A percentile compares a stretch with the other conserved stretches of the same genome.
Conservation (phyloP, 139 green algal species). For the Pleodorina starrii region DNA sequence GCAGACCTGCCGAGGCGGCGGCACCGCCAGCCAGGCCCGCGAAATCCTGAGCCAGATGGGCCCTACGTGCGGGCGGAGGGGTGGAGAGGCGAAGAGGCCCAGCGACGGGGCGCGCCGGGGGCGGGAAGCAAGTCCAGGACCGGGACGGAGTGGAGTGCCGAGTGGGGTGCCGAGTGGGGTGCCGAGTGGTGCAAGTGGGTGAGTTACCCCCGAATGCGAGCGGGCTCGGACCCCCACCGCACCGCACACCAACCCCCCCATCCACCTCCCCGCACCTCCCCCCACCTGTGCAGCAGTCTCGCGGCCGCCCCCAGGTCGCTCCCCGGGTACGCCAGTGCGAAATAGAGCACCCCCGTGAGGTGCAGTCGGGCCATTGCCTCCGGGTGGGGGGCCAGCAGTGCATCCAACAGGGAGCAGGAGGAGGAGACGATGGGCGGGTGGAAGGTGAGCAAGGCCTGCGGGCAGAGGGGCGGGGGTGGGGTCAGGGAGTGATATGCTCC, state of each 20-base stretch:
- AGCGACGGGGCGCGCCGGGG: no score
- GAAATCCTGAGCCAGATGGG: constrained; percentile 42
- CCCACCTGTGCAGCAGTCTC: constrained; percentile 73
- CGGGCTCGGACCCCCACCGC: no score
- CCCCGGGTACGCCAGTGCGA: constrained; percentile 89
- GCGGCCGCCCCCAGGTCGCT: constrained; percentile 85
- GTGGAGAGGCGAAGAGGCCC: no score
- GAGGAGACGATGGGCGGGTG: constrained; percentile 86
- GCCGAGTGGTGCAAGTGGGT: no score
- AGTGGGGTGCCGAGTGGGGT: no score
- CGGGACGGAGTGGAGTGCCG: no score
- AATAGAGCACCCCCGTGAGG: constrained; percentile 92
- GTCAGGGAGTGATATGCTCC: no score
- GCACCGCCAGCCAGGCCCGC: not conserved
- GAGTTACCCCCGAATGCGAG: no score
- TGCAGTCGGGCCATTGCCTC: constrained; percentile 84
- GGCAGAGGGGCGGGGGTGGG: not conserved
- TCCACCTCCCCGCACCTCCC: no score
- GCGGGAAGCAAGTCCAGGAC: no score
- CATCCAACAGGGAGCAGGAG: constrained; percentile 75
- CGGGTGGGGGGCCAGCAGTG: constrained; percentile 74
- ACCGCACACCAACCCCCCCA: no score
- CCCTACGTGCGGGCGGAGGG: constrained; percentile 1
- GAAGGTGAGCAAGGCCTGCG: constrained; percentile 82
- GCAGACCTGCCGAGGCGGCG: constrained; percentile 26